Evolutionary conservation across 192 early-diverging fungal species (phyloP).

Genomic region (Powellomyces hirtus): DNA sequence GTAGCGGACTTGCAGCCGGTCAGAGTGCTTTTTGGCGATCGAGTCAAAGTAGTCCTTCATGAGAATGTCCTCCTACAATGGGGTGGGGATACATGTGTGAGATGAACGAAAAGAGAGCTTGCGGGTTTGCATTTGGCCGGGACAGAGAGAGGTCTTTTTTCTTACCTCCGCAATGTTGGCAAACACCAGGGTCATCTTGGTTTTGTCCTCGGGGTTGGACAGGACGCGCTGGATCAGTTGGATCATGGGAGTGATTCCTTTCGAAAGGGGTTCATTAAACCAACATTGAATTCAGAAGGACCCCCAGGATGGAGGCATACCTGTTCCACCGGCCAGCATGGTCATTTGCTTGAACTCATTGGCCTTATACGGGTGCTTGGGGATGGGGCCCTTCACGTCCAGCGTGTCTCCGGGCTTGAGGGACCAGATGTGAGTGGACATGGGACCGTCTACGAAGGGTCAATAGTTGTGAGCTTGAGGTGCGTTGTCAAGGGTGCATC

Average conservation of each 20-base stretch:
- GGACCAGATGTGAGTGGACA: conserved; percentile 65
- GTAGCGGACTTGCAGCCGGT: conserved; percentile 67
- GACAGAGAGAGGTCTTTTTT: background rate
- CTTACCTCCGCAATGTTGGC: conserved; percentile 60
- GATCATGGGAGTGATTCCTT: conserved; percentile 80
- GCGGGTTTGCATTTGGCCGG: background rate
- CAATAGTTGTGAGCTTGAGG: too few relatives aligned
- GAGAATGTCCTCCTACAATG: conserved; percentile 60
- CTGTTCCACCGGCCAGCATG: conserved; percentile 85
- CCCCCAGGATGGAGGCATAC: too few relatives aligned
- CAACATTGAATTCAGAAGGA: too few relatives aligned
- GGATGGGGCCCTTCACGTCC: conserved; percentile 79
- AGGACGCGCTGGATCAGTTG: conserved; percentile 70
- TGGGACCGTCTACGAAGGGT: conserved; percentile 86
- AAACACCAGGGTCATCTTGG: conserved; percentile 70
- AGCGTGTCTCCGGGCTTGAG: conserved; percentile 72
- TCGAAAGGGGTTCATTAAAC: too few relatives aligned
- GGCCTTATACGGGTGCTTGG: conserved; percentile 66
- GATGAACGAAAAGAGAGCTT: background rate
- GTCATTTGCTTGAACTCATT: conserved; percentile 69
- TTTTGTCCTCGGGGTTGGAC: conserved; percentile 61
- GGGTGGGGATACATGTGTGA: background rate
- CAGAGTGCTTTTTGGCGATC: conserved; percentile 53
- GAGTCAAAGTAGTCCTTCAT: conserved; percentile 63
- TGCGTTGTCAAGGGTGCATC: too few relatives aligned